These are phyloP conservation scores for Aspergillus carbonarius DNA, from an alignment of 2,329 filamentous ascomycete species.

Conservation along the genomic window DNA sequence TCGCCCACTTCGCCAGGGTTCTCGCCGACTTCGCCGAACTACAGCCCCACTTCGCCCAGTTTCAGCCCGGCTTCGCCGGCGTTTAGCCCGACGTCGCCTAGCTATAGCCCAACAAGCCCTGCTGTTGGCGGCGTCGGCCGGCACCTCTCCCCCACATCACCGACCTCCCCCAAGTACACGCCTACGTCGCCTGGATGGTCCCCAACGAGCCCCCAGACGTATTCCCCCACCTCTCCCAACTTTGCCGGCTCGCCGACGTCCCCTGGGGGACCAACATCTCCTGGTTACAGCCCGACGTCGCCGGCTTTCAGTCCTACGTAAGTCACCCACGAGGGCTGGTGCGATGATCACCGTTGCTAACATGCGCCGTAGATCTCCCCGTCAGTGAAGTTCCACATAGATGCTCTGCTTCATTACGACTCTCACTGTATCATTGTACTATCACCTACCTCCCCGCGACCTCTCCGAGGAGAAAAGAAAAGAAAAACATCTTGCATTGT, in stretches of 20 bases:
- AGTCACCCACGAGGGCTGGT: constrained; percentile 20
- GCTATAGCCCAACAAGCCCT: constrained; percentile 57
- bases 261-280: constrained; percentile 41
- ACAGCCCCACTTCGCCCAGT: constrained; percentile 60
- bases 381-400: constrained; percentile 36
- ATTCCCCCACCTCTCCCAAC: constrained; percentile 52
- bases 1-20: constrained; percentile 57
- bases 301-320: constrained; percentile 46
- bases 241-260: constrained; percentile 48
- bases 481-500: constrained; percentile 39
- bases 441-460: constrained; percentile 31
- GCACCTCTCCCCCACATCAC: constrained; percentile 46
- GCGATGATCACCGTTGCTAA: constrained; percentile 16
- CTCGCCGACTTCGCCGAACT: constrained; percentile 60
- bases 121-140: constrained; percentile 43
- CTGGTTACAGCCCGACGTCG: constrained; percentile 46
- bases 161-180: constrained; percentile 55
- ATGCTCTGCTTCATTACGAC: constrained; percentile 21
- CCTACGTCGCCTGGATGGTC: constrained; percentile 55
- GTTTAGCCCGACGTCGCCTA: constrained; percentile 59
- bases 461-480: constrained; percentile 31
- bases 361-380: constrained; percentile 36
- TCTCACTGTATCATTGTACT: constrained; percentile 38
- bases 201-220: constrained; percentile 48
- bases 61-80: constrained; percentile 53